phyloP scores from a whole-genome alignment of 495 filamentous ascomycete genomes.

The Choiromyces venosus region DNA sequence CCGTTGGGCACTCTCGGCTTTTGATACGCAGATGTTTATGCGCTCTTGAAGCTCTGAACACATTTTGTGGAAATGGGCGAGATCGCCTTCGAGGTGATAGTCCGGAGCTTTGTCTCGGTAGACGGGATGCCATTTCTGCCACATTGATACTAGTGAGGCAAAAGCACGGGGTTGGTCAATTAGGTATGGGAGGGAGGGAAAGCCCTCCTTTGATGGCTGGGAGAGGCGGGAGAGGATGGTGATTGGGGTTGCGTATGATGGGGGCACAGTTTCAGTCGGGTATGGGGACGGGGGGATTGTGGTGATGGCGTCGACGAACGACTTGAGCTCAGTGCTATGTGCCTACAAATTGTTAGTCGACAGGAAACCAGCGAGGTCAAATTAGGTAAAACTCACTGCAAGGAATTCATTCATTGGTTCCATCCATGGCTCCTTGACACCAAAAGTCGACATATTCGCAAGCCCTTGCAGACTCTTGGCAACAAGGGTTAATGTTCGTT shows the following conservation, averaged over 20 bases:
- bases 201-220: conserved; percentile 79
- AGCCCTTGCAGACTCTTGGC: conserved; percentile 94
- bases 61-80: conserved; percentile 65
- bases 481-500: conserved; percentile 86
- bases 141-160: conserved; percentile 80
- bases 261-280: conserved; percentile 60
- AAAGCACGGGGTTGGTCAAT: conserved; percentile 87
- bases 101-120: conserved; percentile 45
- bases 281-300: conserved; percentile 62
- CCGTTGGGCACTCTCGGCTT: conserved; percentile 65
- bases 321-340: conserved; percentile 63
- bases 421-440: conserved; percentile 97
- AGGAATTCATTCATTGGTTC: conserved; percentile 91
- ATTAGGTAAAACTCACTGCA: conserved; percentile 19
- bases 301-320: conserved; percentile 82
- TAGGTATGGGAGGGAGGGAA: conserved; percentile 88
- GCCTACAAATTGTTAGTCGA: conserved; percentile 45
- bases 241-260: conserved; percentile 87
- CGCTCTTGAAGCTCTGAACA: conserved; percentile 68
- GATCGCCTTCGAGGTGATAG: conserved; percentile 54
- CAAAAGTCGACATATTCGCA: conserved; percentile 88
- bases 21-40: conserved; percentile 59
- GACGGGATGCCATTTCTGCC: conserved; percentile 60
- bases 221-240: conserved; percentile 83
- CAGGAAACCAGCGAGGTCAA: neutral